A percentile compares a stretch with the other conserved stretches of the same genome.
phyloP scores from a whole-genome alignment of 23 red algal species.

The Gracilaria caudata region DNA sequence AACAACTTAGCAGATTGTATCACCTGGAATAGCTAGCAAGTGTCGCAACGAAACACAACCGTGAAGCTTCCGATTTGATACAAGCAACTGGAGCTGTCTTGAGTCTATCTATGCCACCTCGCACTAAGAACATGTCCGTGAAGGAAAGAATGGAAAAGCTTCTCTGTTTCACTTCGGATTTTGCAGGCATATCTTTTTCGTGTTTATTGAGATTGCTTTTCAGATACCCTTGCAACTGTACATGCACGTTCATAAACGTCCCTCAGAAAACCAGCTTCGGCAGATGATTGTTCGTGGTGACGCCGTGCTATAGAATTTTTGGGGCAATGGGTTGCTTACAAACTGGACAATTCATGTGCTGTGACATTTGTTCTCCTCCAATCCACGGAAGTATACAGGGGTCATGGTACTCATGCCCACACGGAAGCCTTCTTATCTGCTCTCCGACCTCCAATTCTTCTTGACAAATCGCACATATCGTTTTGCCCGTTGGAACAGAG shows the following conservation, averaged over 20 bases:
- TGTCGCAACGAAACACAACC: background rate
- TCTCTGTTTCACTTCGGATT: background rate
- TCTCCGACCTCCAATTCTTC: conserved; percentile 34
- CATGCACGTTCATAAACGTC: background rate
- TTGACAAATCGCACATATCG: conserved; percentile 41
- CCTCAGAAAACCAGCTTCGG: background rate
- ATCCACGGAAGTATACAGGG: conserved; percentile 37
- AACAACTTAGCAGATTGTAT: background rate
- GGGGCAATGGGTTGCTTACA: conserved; percentile 47
- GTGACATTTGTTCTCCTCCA: conserved; percentile 48
- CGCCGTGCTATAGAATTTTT: background rate
- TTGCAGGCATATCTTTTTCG: no score
- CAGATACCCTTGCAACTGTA: no score
- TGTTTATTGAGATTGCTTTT: conserved; percentile 11
- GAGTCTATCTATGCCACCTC: no score
- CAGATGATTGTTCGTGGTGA: background rate
- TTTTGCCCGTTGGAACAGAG: background rate
- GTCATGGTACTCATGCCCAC: conserved; percentile 39
- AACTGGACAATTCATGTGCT: conserved; percentile 27
- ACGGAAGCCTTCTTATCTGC: conserved; percentile 32
- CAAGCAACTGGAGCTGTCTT: no score
- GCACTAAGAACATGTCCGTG: background rate
- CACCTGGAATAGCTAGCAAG: background rate
- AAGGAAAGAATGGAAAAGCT: background rate
- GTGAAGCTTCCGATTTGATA: no score